Evolutionary conservation across 192 early-diverging fungal genomes (phyloP), one percentile per base, ranked within the genome.

Genomic region (Neocallimastix lanati): DNA sequence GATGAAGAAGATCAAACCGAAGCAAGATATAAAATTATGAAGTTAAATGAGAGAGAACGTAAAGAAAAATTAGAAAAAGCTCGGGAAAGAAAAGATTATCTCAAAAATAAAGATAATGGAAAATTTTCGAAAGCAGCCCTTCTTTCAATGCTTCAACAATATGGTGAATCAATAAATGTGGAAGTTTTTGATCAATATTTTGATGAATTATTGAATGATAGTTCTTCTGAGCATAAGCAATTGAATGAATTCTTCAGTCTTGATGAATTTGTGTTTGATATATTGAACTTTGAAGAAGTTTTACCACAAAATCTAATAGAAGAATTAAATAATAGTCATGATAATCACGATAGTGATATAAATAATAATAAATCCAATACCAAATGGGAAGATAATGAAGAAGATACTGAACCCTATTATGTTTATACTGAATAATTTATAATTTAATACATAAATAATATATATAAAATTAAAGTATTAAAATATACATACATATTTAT

Each of bases 101-200:
- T 67, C n/a, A 67, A 67, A n/a, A n/a, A 0, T 25, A 67, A 5
- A 67, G 50, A 67, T 9, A 11, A 67, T 67, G 50, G 50, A 29
- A 82, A 50, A 29, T 78, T 86, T 40, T 40, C 77, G 9, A 79
- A 78, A 58, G 83, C 85, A 12, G 86, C 85, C 3, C 78, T 90
- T 13, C 78, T 87, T n/a, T 78, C 85, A 3, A 67, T 90, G 67
- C 67, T 90, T 30, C 88, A 89, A 80, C 89, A 90, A 78, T 87
- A 87, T 82, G 88, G 88, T 87, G 80, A 79, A 76, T 40, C 37
- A 13, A 29, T 12, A 77, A 28, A 29, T 40, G 50, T 76, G 28
- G 76, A 28, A 0, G 29, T 58, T 40, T 85, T 86, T 29, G 78
- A 83, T 6, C 78, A 83, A 27, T 78, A 84, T 58, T 82, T 90